Base-by-base conservation (phyloP, 768 basidiomycete species). In the Phaeolepiota aurea region DNA sequence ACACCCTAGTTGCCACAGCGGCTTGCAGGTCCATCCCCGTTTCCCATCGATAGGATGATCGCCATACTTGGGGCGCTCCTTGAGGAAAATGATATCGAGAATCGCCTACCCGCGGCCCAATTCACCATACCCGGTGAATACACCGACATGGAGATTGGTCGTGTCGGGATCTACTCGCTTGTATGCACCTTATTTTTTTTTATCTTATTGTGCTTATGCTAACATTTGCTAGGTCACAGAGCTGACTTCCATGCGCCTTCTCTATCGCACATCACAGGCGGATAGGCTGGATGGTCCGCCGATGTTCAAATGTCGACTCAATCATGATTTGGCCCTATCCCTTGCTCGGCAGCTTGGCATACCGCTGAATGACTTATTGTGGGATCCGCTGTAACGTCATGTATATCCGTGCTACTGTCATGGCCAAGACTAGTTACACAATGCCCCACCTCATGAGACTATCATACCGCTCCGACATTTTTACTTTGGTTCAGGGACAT, bases 51-150 rank as follows among this genome's bases (percentile, higher is more conserved):
- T 51, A 64, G 91, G 20, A 62, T 94, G 40, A 53, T 87, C 3
- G 89, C 87, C 0, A 83, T 93, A 39, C 68, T 92, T 1, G 88
- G 86, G 1, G 72, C 79, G 0, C 58, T 96, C 1, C 49, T 89
- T 10, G 82, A 87, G 49, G 88, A 87, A 52, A 76, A 87, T 48
- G 82, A 77, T 47, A 59, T 55, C 0, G 76, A 84, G 15, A 55
- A 55, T 1, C 64, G 77, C 5, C 53, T 62, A 2, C 56, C 65
- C 3, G 67, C 61, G 0, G 68, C 65, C 1, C 66, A 77, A 41
- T 77, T 74, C 38, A 65, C 51, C 3, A 59, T 77, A 25, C 72
- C 79, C 1, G 85, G 84, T 2, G 84, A 87, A 48, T 72, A 81
- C 30, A 82, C 83, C 0, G 86, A 88, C 52, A 77, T 77, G 71